Base-by-base conservation (phyloP, 768 basidiomycete species). In the Brasilioporus rufonigricans region DNA sequence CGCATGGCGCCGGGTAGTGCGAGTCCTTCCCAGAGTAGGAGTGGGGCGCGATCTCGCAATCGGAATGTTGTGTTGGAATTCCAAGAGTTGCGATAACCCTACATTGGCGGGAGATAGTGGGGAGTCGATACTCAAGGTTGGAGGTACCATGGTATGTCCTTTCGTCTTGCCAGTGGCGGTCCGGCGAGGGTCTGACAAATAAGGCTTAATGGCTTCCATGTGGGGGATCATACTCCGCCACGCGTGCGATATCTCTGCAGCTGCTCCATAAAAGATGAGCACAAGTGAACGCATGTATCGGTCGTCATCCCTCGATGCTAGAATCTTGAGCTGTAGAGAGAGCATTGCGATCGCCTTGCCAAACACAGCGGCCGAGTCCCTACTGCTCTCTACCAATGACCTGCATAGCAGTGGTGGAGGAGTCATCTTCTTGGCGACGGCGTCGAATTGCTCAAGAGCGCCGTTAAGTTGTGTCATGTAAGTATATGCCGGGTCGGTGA, bases 391-490 rank as follows among this genome's bases (percentile, higher is more conserved):
- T 19, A 96, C 75, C 32, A 99, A 81, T 12, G 77, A 80, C 39
- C 89, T 82, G 62, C 95, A 94, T 13, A 91, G 76, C 5, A 77
- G 66, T 4, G 88, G 80, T 1, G 90, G 79, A 7, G 95, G 94
- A 3, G 81, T 70, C 12, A 77, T 76, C 62, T 81, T 82, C 51
- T 86, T 81, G 58, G 89, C 87, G 63, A 85, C 80, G 9, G 85
- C 79, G 69, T 99, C 96, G 69, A 98, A 98, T 6, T 86, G 85
- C 68, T 98, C 96, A 51, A 98, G 80, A 2, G 91, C 85, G 53
- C 85, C 84, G 69, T 98, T 95, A 10, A 98, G 77, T 57, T 85
- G 84, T 53, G 82, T 77, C 80, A 97, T 90, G 63, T 90, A 89
- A 39, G 77, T 71, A 65, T 85, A 87, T 2, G 93, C 91, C 13